Evolutionary conservation across 2,329 filamentous ascomycete genomes (phyloP), one percentile per base, ranked within the genome.

Genomic region (Fusarium pilosicola): DNA sequence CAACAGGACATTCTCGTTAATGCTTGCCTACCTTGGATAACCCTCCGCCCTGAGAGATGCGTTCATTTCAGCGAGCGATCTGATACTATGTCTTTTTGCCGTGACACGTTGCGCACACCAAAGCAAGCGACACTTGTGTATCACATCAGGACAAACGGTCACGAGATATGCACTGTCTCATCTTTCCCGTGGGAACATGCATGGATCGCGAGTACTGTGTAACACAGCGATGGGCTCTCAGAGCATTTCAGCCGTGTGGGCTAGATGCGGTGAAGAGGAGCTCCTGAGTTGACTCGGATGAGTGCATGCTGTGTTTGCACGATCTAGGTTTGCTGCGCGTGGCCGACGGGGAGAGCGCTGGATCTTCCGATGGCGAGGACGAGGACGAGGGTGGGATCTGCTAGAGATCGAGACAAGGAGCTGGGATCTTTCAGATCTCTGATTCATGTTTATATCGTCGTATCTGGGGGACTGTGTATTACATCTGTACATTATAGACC

Each of bases 1-100:
- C 39, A 38, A 42, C 48, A 57, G 61, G 30, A 55, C 49, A 52
- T 60, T 24, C 73, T 79, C 77, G 77, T 78, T 71, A 79, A 78
- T 57, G 72, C 74, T 56, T 79, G 65, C 78, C 78, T 77, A 77
- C 71, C 72, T 79, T 68, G 77, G 77, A 76, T 70, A 49, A 36
- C 56, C 48, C 48, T 57, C 62, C 42, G 61, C 44, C 46, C 51
- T 59, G 49, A 32, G 54, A 24, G 45, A 41, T 57, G 44, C 46
- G 54, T 57, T 61, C 49, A 36, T 41, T 48, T 65, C 59, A 62
- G 64, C 62, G 65, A 77, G 70, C 45, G 62, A 77, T 71, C 74
- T 71, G 54, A 70, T 67, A 70, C 68, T 67, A 61, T 75, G 73
- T 75, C 61, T 74, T 66, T 70, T 54, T 56, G 55, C 46, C 7